These are phyloP conservation scores for Paramecium tetraurelia DNA, from an alignment of 73 alveolate species.

Conservation along the genomic window DNA sequence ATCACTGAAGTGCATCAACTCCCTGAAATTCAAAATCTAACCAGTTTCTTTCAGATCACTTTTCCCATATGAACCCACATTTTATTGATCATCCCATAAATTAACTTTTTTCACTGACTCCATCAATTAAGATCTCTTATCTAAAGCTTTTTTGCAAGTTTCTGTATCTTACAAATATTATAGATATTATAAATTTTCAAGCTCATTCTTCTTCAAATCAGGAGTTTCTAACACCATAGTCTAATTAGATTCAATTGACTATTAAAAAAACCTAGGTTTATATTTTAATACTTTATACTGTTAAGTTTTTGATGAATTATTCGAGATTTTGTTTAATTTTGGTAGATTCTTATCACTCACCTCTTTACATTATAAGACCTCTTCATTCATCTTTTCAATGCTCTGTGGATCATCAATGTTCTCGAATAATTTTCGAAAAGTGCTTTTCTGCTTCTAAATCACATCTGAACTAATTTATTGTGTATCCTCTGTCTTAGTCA, in stretches of 20 bases:
- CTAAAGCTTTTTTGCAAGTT: background rate
- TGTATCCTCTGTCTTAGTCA: background rate
- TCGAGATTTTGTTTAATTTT: background rate
- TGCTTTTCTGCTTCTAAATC: background rate
- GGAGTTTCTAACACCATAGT: background rate
- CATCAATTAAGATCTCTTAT: background rate
- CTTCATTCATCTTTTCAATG: background rate
- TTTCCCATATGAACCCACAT: too few relatives aligned
- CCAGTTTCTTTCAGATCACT: too few relatives aligned
- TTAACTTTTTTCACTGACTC: background rate
- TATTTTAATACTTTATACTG: background rate
- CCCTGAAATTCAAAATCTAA: background rate
- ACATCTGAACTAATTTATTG: background rate
- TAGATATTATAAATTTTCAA: background rate
- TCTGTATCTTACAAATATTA: too few relatives aligned
- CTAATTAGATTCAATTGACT: background rate
- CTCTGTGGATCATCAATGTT: background rate
- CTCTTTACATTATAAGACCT: background rate
- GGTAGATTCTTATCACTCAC: background rate
- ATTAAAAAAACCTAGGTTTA: background rate
- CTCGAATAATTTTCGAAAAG: conserved; percentile 23
- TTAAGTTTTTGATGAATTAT: too few relatives aligned
- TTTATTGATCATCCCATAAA: background rate
- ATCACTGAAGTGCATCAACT: background rate
- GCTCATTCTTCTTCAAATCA: background rate